Conservation (phyloP, 768 basidiomycete genomes). For the Mycena polygramma region DNA sequence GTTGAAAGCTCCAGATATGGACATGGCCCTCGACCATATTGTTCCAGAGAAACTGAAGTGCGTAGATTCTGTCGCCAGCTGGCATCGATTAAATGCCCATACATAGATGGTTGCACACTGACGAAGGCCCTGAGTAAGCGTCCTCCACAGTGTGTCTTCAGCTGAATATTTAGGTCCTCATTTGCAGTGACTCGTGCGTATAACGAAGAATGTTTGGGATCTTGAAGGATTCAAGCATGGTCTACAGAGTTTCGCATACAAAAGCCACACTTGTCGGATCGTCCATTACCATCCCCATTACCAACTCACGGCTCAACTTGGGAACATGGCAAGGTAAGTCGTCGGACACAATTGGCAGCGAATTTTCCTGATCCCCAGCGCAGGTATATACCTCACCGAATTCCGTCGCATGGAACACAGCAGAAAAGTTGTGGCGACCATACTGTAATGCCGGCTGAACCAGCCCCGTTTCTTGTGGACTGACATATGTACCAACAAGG, state of each 20-base stretch:
- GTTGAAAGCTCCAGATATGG: constrained; percentile 75
- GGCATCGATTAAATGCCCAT: not conserved
- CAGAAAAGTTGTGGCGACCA: constrained; percentile 83
- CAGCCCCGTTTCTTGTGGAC: not conserved
- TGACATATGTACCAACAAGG: constrained; percentile 14
- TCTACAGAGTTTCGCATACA: constrained; percentile 85
- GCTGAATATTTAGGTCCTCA: constrained; percentile 10
- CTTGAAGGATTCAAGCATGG: not conserved
- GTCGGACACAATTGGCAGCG: not conserved
- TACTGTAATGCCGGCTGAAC: constrained; percentile 57
- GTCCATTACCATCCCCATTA: constrained; percentile 87
- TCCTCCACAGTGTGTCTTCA: constrained; percentile 17
- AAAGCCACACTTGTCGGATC: constrained; percentile 90
- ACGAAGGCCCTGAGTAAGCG: constrained; percentile 92
- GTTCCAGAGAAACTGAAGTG: constrained; percentile 85
- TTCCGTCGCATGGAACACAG: constrained; percentile 79
- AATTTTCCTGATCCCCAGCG: constrained; percentile 6
- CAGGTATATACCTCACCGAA: constrained; percentile 90
- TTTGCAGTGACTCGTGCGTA: constrained; percentile 79
- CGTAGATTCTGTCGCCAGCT: not conserved
- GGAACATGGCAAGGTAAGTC: constrained; percentile 92
- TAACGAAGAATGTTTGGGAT: not conserved
- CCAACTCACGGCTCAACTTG: constrained; percentile 79
- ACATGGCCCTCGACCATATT: constrained; percentile 91
- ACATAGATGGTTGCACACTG: constrained; percentile 76